Evolutionary conservation across 257 asterid genomes (phyloP).

Genomic region (Cruciata laevipes): DNA sequence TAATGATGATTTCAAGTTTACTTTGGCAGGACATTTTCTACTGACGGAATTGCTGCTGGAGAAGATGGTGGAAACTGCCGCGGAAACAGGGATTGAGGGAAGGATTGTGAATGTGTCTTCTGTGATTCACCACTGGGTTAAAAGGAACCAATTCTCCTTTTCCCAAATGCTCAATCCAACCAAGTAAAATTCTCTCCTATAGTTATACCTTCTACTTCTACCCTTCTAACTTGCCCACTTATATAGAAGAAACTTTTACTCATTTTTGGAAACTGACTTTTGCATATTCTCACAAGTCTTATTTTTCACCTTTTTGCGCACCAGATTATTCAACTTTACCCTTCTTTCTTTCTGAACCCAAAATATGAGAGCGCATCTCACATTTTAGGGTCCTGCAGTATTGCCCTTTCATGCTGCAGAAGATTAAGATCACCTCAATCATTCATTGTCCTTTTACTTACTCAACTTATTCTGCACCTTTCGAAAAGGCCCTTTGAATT

Average conservation of each 20-base stretch:
- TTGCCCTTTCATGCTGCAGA: no score
- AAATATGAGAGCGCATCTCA: no score
- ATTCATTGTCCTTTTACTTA: background rate
- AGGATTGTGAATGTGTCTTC: slow-evolving; percentile 90
- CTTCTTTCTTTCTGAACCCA: background rate
- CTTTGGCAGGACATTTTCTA: slow-evolving; percentile 68
- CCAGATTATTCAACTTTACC: background rate
- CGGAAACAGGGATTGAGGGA: slow-evolving; percentile 58
- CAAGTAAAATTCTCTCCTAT: slow-evolving; percentile 33
- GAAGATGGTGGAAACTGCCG: slow-evolving; percentile 79
- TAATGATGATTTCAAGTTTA: background rate
- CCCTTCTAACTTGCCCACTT: background rate
- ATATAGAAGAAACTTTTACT: background rate
- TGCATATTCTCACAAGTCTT: background rate
- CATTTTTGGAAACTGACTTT: background rate
- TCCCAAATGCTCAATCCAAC: slow-evolving; percentile 55
- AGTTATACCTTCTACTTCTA: background rate
- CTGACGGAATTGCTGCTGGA: slow-evolving; percentile 74
- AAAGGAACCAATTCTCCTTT: slow-evolving; percentile 45
- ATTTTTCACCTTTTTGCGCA: background rate
- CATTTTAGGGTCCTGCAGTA: background rate
- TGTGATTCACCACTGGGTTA: slow-evolving; percentile 80
- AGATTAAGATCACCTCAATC: background rate
- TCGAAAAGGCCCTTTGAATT: background rate
- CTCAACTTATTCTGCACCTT: background rate